These are phyloP conservation scores for Hypoxylon sp. DNA, from an alignment of 2,329 filamentous ascomycete genomes.

Conservation along the genomic window DNA sequence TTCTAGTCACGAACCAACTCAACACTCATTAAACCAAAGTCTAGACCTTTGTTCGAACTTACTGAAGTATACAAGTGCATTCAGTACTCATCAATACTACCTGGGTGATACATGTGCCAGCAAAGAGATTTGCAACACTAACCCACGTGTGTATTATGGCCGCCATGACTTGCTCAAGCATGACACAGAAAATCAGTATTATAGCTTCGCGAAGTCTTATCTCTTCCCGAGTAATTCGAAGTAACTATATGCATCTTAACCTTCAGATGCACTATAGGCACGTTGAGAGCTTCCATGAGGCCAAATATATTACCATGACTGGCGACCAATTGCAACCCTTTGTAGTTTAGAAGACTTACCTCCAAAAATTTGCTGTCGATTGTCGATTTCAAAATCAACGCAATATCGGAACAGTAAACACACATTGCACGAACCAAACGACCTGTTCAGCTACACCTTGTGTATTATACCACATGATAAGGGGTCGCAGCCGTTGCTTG, in stretches of 20 bases:
- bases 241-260: not conserved
- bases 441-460: not conserved
- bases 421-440: not conserved
- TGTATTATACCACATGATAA: not conserved
- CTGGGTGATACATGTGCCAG: not conserved
- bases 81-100: constrained; percentile 8
- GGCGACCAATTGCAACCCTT: not conserved
- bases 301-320: not conserved
- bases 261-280: not conserved
- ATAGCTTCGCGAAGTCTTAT: not conserved
- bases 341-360: not conserved
- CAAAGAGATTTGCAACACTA: constrained; percentile 12
- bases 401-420: not conserved
- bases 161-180: constrained; percentile 7
- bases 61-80: constrained; percentile 11
- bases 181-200: constrained; percentile 9
- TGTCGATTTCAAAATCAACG: not conserved
- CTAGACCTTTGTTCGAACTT: constrained; percentile 18
- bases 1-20: constrained; percentile 22
- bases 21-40: not conserved
- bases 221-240: not conserved
- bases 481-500: not conserved
- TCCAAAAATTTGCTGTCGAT: not conserved
- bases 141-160: constrained; percentile 26
- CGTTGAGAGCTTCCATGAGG: not conserved